phyloP scores from a whole-genome alignment of 2,329 filamentous ascomycete species.

The Fusarium concolor region DNA sequence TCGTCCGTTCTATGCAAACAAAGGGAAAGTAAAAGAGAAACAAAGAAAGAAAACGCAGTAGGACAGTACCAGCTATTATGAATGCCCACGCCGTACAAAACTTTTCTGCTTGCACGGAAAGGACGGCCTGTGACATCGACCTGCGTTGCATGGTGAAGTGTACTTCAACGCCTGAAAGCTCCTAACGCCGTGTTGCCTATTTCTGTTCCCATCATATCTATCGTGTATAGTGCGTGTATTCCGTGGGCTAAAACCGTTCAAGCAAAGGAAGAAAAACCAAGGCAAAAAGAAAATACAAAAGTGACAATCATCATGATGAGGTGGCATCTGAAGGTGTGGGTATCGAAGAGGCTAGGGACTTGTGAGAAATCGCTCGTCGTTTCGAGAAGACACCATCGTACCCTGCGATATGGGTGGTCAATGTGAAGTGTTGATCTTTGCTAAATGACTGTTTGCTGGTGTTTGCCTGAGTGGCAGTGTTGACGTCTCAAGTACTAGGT shows the following conservation, averaged over 20 bases:
- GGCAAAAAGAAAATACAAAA: neutral
- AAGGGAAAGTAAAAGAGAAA: neutral
- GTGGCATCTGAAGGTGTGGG: neutral
- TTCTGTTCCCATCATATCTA: constrained; percentile 29
- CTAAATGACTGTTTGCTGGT: neutral
- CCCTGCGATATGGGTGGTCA: neutral
- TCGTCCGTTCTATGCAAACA: constrained; percentile 24
- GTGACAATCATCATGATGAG: neutral
- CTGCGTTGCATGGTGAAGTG: neutral
- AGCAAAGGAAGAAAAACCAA: constrained; percentile 2
- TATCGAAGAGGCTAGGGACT: neutral
- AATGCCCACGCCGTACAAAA: neutral
- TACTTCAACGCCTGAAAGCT: constrained; percentile 12
- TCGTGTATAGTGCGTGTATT: constrained; percentile 34
- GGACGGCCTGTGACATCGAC: neutral
- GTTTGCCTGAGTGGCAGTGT: neutral
- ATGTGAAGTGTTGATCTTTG: neutral
- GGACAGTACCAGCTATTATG: constrained; percentile 2
- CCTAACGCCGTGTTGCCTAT: constrained; percentile 36
- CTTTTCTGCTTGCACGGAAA: constrained; percentile 13
- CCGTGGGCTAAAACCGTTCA: constrained; percentile 18
- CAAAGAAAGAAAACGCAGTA: neutral
- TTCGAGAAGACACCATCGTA: too few relatives aligned
- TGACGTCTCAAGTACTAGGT: neutral
- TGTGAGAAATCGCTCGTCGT: neutral